These are phyloP conservation scores for Astraeus odoratus DNA, from an alignment of 768 basidiomycete genomes.

Conservation along the genomic window DNA sequence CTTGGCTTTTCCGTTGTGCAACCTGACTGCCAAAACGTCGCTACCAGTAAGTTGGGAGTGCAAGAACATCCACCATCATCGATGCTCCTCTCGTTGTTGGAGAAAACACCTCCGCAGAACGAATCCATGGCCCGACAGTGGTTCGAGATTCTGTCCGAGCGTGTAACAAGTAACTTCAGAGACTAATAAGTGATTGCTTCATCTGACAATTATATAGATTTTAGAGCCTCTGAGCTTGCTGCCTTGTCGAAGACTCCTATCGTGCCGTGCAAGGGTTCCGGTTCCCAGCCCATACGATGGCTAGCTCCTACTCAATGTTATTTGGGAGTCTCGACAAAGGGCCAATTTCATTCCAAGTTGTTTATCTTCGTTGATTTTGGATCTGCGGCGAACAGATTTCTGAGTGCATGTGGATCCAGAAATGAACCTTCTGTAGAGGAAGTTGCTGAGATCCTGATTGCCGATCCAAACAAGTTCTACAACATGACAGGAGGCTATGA, in stretches of 20 bases:
- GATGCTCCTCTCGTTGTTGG: conserved; percentile 52
- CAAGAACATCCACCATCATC: conserved; percentile 59
- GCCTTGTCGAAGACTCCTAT: conserved; percentile 53
- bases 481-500: conserved; percentile 60
- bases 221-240: conserved; percentile 47
- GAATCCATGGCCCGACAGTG: conserved; percentile 50
- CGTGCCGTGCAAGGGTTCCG: conserved; percentile 50
- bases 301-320: conserved; percentile 65
- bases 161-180: conserved; percentile 42
- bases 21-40: conserved; percentile 43
- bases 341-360: conserved; percentile 67
- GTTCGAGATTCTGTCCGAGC: conserved; percentile 63
- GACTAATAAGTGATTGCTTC: background rate
- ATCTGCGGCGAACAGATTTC: conserved; percentile 69
- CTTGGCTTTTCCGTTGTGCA: conserved; percentile 76
- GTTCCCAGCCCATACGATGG: conserved; percentile 33
- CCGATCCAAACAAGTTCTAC: conserved; percentile 66
- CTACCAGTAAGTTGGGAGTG: conserved; percentile 58
- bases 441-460: conserved; percentile 61
- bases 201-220: conserved; percentile 37
- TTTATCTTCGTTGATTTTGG: conserved; percentile 92
- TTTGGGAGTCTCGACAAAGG: conserved; percentile 45
- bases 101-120: conserved; percentile 51
- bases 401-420: conserved; percentile 82
- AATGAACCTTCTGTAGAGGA: conserved; percentile 84